phyloP scores from a whole-genome alignment of 768 basidiomycete species.

The Tylopilus sp. region DNA sequence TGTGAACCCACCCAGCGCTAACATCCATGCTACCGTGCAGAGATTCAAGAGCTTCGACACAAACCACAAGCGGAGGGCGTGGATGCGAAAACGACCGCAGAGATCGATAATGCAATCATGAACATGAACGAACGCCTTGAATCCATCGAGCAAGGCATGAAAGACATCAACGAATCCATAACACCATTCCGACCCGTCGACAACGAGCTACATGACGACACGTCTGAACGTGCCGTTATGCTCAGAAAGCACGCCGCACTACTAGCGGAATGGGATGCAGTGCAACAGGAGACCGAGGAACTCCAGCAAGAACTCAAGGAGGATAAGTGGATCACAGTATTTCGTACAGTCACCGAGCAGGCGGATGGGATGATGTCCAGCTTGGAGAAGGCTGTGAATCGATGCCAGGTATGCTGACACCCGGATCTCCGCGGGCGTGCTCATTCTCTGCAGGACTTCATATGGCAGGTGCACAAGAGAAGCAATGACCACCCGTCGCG shows the following conservation, averaged over 20 bases:
- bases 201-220: conserved; percentile 46
- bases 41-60: conserved; percentile 91
- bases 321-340: conserved; percentile 95
- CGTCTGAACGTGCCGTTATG: conserved; percentile 40
- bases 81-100: conserved; percentile 53
- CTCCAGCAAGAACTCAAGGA: conserved; percentile 92
- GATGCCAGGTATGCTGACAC: conserved; percentile 68
- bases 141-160: conserved; percentile 67
- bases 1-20: conserved; percentile 5
- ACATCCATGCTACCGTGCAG: conserved; percentile 37
- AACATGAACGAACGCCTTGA: conserved; percentile 77
- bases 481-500: conserved; percentile 44
- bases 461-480: conserved; percentile 72
- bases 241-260: conserved; percentile 74
- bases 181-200: conserved; percentile 52
- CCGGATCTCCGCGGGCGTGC: background rate
- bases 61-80: conserved; percentile 64
- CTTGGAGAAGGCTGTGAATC: conserved; percentile 87
- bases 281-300: conserved; percentile 76
- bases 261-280: conserved; percentile 73
- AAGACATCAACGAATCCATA: conserved; percentile 61
- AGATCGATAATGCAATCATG: conserved; percentile 81
- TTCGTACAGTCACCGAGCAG: conserved; percentile 90
- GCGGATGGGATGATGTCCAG: conserved; percentile 98
- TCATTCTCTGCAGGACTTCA: conserved; percentile 61